Conservation (phyloP, 345 rosid genomes). For the Eucalyptus microcorys region DNA sequence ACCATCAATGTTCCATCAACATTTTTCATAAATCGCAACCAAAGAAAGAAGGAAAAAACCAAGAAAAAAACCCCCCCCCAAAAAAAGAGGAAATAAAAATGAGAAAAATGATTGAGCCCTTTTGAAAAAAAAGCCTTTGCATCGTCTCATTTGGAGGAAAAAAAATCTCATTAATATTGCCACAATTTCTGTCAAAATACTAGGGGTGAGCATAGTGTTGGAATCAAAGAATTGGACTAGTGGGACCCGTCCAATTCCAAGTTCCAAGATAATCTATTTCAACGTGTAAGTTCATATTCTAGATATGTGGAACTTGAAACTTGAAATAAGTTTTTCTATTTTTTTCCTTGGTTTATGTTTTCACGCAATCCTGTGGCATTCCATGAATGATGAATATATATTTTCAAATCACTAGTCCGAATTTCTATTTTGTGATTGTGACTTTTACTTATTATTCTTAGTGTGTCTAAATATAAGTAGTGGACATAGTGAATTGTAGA, state of each 20-base stretch:
- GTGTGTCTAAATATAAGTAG: no score
- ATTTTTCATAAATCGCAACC: neutral
- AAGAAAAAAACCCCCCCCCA: neutral
- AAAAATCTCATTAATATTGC: neutral
- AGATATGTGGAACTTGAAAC: accelerated
- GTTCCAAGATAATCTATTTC: accelerated
- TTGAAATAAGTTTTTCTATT: accelerated
- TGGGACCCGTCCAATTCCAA: no score
- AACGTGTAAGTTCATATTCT: no score
- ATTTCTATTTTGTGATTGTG: no score
- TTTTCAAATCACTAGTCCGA: no score
- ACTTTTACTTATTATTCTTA: no score
- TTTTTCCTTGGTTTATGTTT: no score
- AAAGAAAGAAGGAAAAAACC: neutral
- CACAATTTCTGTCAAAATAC: neutral
- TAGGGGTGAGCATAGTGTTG: no score
- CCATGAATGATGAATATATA: no score
- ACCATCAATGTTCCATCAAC: neutral
- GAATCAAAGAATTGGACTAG: no score
- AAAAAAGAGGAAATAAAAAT: neutral
- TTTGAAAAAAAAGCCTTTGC: neutral
- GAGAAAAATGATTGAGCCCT: neutral
- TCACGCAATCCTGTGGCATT: accelerated
- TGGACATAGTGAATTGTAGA: no score
- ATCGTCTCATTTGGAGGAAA: neutral